Percentiles rank a stretch among this genome's conserved stretches.
Conservation (phyloP, 139 green algal species). For the Tetradesmus obliquus region DNA sequence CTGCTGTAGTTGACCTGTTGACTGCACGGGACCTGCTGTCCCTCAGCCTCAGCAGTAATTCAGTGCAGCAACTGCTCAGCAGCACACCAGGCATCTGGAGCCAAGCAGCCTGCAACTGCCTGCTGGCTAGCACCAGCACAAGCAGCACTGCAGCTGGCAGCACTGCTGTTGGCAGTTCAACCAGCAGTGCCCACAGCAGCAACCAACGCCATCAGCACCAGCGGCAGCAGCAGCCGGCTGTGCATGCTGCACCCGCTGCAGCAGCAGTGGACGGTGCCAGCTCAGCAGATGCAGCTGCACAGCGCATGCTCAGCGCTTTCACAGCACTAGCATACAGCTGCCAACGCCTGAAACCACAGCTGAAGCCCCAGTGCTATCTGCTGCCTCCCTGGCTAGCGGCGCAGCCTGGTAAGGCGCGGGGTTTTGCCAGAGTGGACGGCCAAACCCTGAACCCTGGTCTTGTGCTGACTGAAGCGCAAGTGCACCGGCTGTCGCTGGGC, state of each 20-base stretch:
- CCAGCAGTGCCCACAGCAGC: neutral
- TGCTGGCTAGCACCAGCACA: neutral
- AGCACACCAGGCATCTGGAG: conserved; percentile 13
- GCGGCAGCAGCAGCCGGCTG: neutral
- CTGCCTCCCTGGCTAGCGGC: conserved; percentile 21
- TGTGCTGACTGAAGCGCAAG: neutral
- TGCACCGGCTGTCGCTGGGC: conserved; percentile 12
- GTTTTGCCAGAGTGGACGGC: neutral
- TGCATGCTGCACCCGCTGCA: neutral
- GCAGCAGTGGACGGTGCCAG: neutral
- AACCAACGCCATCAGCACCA: neutral
- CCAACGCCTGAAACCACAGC: neutral
- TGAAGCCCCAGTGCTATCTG: neutral
- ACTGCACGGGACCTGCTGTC: neutral
- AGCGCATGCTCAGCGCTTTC: neutral
- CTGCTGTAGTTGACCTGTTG: conserved; percentile 54
- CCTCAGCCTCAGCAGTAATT: neutral
- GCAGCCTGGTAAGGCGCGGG: conserved; percentile 27
- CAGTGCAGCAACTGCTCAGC: neutral
- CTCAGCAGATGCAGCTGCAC: neutral
- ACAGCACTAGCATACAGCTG: neutral
- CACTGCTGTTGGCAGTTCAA: neutral
- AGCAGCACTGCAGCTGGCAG: neutral
- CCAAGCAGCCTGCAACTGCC: neutral
- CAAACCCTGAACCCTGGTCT: neutral